Evolutionary conservation across 2,329 filamentous ascomycete genomes (phyloP).

Genomic region (Claviceps sp.): DNA sequence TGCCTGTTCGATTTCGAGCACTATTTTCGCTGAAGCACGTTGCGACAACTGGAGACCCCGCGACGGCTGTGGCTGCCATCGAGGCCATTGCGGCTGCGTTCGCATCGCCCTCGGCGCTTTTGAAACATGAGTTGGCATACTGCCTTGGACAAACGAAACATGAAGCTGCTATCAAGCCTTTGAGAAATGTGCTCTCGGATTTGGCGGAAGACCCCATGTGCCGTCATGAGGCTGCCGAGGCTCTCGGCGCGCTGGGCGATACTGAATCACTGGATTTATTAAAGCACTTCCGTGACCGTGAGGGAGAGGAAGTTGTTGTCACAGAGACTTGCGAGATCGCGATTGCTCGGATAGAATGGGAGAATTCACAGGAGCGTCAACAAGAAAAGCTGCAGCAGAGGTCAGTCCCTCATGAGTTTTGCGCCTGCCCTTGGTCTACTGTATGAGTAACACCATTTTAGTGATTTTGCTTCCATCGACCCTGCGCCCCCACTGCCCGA

Average conservation of each 20-base stretch:
- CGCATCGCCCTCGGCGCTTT: conserved; percentile 67
- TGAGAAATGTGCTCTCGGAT: conserved; percentile 64
- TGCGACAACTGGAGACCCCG: conserved; percentile 54
- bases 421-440: not conserved
- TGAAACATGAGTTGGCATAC: conserved; percentile 96
- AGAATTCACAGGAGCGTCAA: conserved; percentile 59
- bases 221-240: conserved; percentile 91
- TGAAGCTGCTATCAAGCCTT: conserved; percentile 54
- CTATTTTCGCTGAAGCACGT: conserved; percentile 96
- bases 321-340: conserved; percentile 95
- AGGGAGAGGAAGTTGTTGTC: conserved; percentile 67
- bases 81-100: conserved; percentile 84
- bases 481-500: conserved; percentile 80
- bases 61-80: conserved; percentile 40
- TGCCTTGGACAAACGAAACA: conserved; percentile 88
- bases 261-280: conserved; percentile 60
- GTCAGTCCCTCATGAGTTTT: conserved; percentile 30
- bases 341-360: conserved; percentile 87
- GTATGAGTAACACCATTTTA: conserved; percentile 22
- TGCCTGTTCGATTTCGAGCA: conserved; percentile 84
- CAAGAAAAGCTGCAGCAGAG: conserved; percentile 69
- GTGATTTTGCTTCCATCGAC: conserved; percentile 91
- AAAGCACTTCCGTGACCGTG: conserved; percentile 58
- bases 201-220: conserved; percentile 85
- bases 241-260: conserved; percentile 76